Conservation (phyloP, 805 yeast species). For the Sugiyamaella smithiae region DNA sequence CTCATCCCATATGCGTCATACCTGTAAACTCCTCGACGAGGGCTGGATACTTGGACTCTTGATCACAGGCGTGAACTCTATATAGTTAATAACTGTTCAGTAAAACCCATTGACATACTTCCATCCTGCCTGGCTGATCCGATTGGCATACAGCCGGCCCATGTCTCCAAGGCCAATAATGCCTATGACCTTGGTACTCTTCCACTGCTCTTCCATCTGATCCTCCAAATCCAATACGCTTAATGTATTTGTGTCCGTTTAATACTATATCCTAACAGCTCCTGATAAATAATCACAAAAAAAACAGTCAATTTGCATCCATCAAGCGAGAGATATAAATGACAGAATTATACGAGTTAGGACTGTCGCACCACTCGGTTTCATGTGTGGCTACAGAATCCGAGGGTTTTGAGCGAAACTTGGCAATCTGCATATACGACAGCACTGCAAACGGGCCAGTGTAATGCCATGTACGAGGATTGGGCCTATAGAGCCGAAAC, state of each 20-base stretch:
- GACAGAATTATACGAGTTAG: too few relatives aligned
- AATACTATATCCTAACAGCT: too few relatives aligned
- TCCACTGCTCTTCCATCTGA: constrained; percentile 31
- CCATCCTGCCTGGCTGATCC: constrained; percentile 84
- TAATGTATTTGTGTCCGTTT: too few relatives aligned
- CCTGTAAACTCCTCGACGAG: constrained; percentile 39
- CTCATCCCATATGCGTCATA: constrained; percentile 34
- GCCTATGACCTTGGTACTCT: constrained; percentile 61
- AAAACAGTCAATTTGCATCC: too few relatives aligned
- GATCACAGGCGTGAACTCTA: constrained; percentile 79
- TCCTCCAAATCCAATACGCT: background rate
- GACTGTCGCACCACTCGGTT: too few relatives aligned
- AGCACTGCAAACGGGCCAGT: too few relatives aligned
- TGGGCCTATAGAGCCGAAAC: constrained; percentile 32
- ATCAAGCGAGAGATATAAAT: too few relatives aligned
- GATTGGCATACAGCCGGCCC: constrained; percentile 84
- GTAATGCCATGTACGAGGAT: constrained; percentile 31
- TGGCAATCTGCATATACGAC: too few relatives aligned
- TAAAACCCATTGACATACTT: constrained; percentile 30
- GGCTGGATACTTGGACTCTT: constrained; percentile 58
- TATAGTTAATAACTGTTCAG: background rate
- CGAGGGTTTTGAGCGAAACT: too few relatives aligned
- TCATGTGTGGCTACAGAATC: too few relatives aligned
- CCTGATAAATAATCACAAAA: too few relatives aligned
- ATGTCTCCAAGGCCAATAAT: constrained; percentile 96